Base-by-base conservation (phyloP, 768 basidiomycete species). In the Calocybe cyanea region DNA sequence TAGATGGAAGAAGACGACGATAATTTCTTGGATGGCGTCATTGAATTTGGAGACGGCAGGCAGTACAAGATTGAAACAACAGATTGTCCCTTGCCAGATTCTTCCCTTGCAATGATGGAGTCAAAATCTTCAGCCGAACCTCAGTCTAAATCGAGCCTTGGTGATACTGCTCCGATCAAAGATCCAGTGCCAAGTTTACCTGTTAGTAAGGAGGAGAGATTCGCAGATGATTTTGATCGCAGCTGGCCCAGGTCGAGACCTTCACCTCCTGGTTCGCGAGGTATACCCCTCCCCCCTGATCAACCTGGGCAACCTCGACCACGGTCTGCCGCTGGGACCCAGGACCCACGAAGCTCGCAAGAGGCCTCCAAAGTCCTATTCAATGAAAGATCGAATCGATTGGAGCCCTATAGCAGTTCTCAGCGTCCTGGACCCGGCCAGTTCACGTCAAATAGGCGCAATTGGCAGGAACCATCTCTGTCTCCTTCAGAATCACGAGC, bases 31-130 rank as follows among this genome's bases (percentile, higher is more conserved):
- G 85, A 80, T 55, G 85, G 84, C 23, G 87, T 92, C 25, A 88
- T 99, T 56, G 94, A 99, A 62, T 99, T 99, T 60, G 94, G 82
- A 3, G 96, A 99, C 60, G 94, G 94, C 9, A 80, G 86, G 38
- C 88, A 91, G 62, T 95, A 96, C 69, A 90, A 85, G 51, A 78
- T 95, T 45, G 81, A 85, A 56, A 65, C 77, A 6, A 58, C 70
- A 19, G 68, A 74, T 28, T 18, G 35, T 4, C 51, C 38, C n/a
- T 40, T 43, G 28, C 58, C 52, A 5, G 56, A 63, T 11, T 48
- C 62, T 4, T 67, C 62, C 45, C 48, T 65, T 10, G 54, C 66
- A 46, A 40, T 8, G 19, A n/a, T n/a, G 19, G 56, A 61, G 40
- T n/a, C 57, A 21, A 33, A 52, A 49, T 52, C 53, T 15, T 56